A percentile compares a stretch with the other conserved stretches of the same genome.
These are phyloP conservation scores for Vanrija pseudolonga DNA, from an alignment of 1,284 basidiomycete genomes.

Conservation along the genomic window DNA sequence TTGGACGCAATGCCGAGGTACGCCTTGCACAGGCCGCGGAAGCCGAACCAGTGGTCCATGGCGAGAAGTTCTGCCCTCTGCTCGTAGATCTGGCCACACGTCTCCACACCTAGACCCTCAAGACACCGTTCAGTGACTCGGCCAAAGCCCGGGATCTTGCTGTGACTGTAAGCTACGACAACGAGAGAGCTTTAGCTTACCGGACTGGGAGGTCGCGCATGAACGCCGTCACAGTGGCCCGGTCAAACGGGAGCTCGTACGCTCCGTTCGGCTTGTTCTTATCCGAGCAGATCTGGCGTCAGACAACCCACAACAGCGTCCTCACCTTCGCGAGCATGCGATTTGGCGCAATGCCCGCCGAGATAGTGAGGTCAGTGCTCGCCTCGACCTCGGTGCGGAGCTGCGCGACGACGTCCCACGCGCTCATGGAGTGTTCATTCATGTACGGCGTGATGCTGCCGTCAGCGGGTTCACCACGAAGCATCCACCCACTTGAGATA, in stretches of 20 bases:
- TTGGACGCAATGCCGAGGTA: slow-evolving; percentile 84
- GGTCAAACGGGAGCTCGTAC: slow-evolving; percentile 68
- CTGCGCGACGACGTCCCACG: slow-evolving; percentile 70
- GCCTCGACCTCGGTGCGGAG: slow-evolving; percentile 68
- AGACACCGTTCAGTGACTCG: slow-evolving; percentile 80
- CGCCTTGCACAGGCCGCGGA: slow-evolving; percentile 65
- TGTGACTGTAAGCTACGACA: slow-evolving; percentile 10
- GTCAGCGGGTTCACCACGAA: not conserved
- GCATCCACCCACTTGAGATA: slow-evolving; percentile 68
- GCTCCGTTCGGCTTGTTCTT: slow-evolving; percentile 96
- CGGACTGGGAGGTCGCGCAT: slow-evolving; percentile 46
- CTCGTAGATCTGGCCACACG: slow-evolving; percentile 77
- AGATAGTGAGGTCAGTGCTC: slow-evolving; percentile 82
- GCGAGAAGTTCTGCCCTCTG: slow-evolving; percentile 68
- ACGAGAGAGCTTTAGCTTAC: slow-evolving; percentile 7
- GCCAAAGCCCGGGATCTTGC: slow-evolving; percentile 73
- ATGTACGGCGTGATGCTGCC: slow-evolving; percentile 60
- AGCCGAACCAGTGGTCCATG: slow-evolving; percentile 80
- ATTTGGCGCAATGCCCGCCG: slow-evolving; percentile 85
- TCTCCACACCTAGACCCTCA: slow-evolving; percentile 82
- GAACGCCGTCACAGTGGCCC: slow-evolving; percentile 65
- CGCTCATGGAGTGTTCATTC: slow-evolving; percentile 59
- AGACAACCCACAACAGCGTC: not conserved
- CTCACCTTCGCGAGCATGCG: slow-evolving; percentile 71
- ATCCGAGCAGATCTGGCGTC: slow-evolving; percentile 79